Evolutionary conservation across 805 yeast species (phyloP).

Genomic region (Teunomyces barrocoloradensis): DNA sequence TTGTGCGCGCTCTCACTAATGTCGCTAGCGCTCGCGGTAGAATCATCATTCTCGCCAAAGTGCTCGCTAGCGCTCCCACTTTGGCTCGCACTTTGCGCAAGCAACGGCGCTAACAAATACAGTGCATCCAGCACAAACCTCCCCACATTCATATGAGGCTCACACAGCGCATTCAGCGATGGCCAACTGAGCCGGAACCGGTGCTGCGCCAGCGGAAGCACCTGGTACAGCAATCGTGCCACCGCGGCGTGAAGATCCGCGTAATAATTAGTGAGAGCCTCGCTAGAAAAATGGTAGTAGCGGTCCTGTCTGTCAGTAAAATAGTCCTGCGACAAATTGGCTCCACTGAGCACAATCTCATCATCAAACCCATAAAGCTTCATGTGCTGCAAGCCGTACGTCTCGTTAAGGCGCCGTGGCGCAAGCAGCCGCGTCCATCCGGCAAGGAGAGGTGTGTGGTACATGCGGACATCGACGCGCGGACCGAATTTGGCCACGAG

Average conservation of each 20-base stretch:
- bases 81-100: constrained; percentile 36
- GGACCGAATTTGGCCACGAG: constrained; percentile 63
- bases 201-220: constrained; percentile 44
- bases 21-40: constrained; percentile 16
- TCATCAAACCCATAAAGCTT: constrained; percentile 93
- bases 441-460: constrained; percentile 81
- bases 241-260: constrained; percentile 66
- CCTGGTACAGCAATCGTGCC: constrained; percentile 65
- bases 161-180: constrained; percentile 56
- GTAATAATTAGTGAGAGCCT: constrained; percentile 66
- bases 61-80: too few relatives aligned
- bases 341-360: constrained; percentile 85
- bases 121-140: constrained; percentile 59
- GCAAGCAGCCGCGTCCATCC: constrained; percentile 63
- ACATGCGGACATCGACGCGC: constrained; percentile 78
- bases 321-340: constrained; percentile 87
- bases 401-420: constrained; percentile 87
- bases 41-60: too few relatives aligned
- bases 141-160: constrained; percentile 57
- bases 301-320: constrained; percentile 95
- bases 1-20: constrained; percentile 9
- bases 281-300: constrained; percentile 68
- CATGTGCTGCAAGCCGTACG: constrained; percentile 95
- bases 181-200: constrained; percentile 76
- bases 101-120: constrained; percentile 52